Evolutionary conservation across 306 rosid genomes (phyloP), one percentile per base, ranked within the genome.

Genomic region (Crotalaria pallida): DNA sequence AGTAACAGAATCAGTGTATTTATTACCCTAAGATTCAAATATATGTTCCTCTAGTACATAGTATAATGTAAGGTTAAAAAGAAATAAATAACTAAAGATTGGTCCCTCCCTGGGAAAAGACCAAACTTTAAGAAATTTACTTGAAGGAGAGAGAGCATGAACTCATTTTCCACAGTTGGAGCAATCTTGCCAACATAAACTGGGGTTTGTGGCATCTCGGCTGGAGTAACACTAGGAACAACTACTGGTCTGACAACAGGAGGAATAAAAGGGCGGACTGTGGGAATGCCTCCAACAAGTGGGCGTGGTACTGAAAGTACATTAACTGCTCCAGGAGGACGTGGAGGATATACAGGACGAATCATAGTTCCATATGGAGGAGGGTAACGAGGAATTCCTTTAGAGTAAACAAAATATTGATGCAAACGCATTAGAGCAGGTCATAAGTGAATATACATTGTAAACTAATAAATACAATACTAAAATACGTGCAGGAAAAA

Each of bases 111-210:
- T 4, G 12, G 66, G 18, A 34, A 57, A 51, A 52, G 50, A 65
- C 67, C 6, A 61, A 58, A 57, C 65, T 40, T 22, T n/a, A n/a
- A 41, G 55, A 29, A 57, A 68, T 69, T 74, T 73, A 91, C 99
- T 91, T 91, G 87, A 71, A 95, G 96, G 55, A 95, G 86, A 49
- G 89, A 71, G 19, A 87, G 85, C 85, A 95, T 84, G 59, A 91
- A 95, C 71, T 95, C 92, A 77, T 95, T 89, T 73, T 91, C 96
- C 82, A 95, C 96, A 6, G 97, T 81, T 51, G 96, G 79, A 51
- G 99, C 87, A 65, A 95, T 95, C 86, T 87, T 92, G 79, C 99
- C 96, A 71, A 95, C 82, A 49, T 87, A 95, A 74, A 95, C 94
- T 2, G 97, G 91, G 63, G 88, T 87, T 78, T 86, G 97, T 16